Base-by-base conservation (phyloP, 2,329 filamentous ascomycete species). In the Colletotrichum sp. region DNA sequence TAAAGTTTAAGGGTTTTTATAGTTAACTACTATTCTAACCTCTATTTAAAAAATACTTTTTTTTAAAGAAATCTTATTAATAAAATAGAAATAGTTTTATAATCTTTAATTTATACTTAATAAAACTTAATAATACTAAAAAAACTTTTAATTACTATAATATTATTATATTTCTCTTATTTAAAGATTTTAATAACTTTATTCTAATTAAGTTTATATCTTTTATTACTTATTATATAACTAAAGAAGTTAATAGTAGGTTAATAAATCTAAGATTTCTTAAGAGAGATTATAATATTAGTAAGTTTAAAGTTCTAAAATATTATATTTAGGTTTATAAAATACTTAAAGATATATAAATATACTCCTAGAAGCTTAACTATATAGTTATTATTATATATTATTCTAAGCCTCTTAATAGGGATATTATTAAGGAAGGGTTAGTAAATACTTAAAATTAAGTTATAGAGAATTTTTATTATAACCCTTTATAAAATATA, bases 361-460 rank as follows among this genome's bases (percentile, higher is more conserved):
- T 24, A 55, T 55, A 55, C 5, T 1, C 3, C 0, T 55, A 55
- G 9, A 55, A 55, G n/a, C 1, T 55, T 13, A 24, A 55, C 5
- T 55, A 55, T 55, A 13, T 55, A 55, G 5, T 55, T 55, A 55
- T 55, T 55, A 55, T 55, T 24, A 55, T 55, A 55, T 55, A 55
- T 55, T 55, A 24, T 55, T 55, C 1, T 55, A 55, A 55, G 9
- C 48, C 3, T 7, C 5, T 13, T 55, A 55, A 24, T 24, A 24
- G 0, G 1, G 0, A 55, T 55, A 55, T 55, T 55, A 55, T 55
- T 55, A 24, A n/a, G 0, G 13, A 24, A 55, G 1, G 0, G 10
- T 55, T 24, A 55, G 1, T 55, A 24, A 55, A 55, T 6, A 7
- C 2, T 55, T 24, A 24, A 0, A 24, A 55, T 24, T 1, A 55